phyloP scores from a whole-genome alignment of 768 basidiomycete species.

The Phallus indusiatus region DNA sequence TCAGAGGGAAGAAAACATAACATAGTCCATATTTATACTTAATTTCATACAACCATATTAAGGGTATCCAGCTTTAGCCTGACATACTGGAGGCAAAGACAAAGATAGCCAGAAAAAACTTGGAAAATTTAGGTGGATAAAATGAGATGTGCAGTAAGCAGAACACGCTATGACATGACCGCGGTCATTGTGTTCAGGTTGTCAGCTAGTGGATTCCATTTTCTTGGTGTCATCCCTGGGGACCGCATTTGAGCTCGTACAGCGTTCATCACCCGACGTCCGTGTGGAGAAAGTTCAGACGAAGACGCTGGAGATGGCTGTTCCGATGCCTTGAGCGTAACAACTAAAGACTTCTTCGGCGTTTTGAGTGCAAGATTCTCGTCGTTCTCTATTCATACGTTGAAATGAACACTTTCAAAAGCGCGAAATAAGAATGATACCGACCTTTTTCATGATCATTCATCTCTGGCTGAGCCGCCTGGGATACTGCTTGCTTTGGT shows the following conservation, averaged over 20 bases:
- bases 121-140: neutral
- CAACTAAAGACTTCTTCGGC: neutral
- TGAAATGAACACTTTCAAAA: neutral
- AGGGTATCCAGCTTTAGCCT: neutral
- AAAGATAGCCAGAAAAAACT: neutral
- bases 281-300: conserved; percentile 63
- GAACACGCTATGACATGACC: neutral
- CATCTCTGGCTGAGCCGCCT: neutral
- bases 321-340: neutral
- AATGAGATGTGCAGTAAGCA: neutral
- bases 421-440: neutral
- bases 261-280: conserved; percentile 53
- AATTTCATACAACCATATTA: neutral
- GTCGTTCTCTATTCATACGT: neutral
- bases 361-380: neutral
- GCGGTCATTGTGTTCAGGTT: neutral
- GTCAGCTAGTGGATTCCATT: conserved; percentile 1
- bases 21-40: neutral
- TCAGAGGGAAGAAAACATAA: neutral
- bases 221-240: neutral
- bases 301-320: conserved; percentile 59
- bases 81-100: neutral
- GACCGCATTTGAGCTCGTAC: neutral
- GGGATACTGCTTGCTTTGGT: neutral
- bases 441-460: neutral